These are phyloP conservation scores for Xanthoparmelia taractica DNA, from an alignment of 495 filamentous ascomycete species.

Conservation along the genomic window DNA sequence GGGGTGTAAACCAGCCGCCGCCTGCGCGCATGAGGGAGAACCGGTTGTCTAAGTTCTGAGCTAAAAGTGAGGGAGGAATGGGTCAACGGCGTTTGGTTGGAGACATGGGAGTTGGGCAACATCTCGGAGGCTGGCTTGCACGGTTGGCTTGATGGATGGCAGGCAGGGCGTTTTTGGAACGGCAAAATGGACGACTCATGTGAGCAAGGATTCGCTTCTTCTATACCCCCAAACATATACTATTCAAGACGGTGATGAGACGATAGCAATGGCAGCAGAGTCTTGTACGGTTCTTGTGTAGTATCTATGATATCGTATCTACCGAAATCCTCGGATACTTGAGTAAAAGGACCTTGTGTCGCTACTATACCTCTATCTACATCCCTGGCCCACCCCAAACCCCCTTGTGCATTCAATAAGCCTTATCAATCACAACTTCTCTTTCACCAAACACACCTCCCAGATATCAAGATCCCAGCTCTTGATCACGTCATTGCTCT, in stretches of 20 bases:
- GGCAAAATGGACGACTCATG: neutral
- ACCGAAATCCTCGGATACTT: too few relatives aligned
- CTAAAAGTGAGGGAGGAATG: neutral
- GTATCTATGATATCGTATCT: neutral
- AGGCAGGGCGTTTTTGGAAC: neutral
- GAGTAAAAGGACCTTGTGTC: too few relatives aligned
- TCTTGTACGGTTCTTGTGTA: neutral
- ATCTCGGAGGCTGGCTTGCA: neutral
- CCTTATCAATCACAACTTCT: too few relatives aligned
- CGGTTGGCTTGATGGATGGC: neutral
- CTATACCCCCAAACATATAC: neutral
- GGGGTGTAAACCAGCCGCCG: constrained; percentile 10
- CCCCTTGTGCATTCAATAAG: too few relatives aligned
- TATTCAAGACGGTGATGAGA: neutral
- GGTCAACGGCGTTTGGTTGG: neutral
- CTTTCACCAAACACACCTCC: too few relatives aligned
- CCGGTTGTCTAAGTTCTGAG: neutral
- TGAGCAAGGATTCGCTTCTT: constrained; percentile 1
- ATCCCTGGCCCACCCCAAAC: too few relatives aligned
- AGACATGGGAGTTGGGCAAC: neutral
- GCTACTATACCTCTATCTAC: too few relatives aligned
- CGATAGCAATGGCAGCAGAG: neutral
- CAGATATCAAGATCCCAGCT: too few relatives aligned
- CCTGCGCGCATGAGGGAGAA: constrained; percentile 16
- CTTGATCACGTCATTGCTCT: too few relatives aligned